Evolutionary conservation across 2,329 filamentous ascomycete species (phyloP).

Genomic region (Pseudocercospora cruenta): DNA sequence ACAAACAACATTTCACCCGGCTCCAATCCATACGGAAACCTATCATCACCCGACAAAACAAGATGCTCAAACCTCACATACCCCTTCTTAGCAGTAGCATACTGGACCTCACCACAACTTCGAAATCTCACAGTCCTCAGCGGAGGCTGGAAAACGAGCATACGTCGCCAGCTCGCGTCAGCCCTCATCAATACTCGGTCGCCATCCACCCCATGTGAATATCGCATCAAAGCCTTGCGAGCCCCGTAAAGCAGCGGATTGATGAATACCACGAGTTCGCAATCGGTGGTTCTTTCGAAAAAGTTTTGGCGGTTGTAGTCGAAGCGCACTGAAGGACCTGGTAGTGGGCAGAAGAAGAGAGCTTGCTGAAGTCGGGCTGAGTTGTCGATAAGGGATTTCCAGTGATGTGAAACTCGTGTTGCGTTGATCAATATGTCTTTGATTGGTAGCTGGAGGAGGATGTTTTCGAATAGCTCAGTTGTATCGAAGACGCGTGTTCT

Average conservation of each 20-base stretch:
- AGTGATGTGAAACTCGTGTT: slow-evolving; percentile 12
- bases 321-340: background rate
- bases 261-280: background rate
- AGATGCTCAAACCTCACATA: background rate
- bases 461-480: slow-evolving; percentile 12
- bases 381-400: slow-evolving; percentile 3
- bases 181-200: background rate
- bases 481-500: slow-evolving; percentile 10
- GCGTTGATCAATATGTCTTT: slow-evolving; percentile 14
- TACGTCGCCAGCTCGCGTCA: slow-evolving; percentile 5
- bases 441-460: slow-evolving; percentile 17
- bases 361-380: slow-evolving; percentile 17
- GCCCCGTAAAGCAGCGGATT: background rate
- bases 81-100: background rate
- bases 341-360: slow-evolving; percentile 16
- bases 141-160: slow-evolving; percentile 11
- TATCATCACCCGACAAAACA: background rate
- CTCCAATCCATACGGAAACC: background rate
- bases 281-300: background rate
- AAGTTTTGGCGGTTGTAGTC: background rate
- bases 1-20: background rate
- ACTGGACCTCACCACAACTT: background rate
- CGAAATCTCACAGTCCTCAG: background rate
- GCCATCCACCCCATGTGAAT: background rate
- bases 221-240: background rate